phyloP scores from a whole-genome alignment of 148 eudicot species.

The Cornus suecica region DNA sequence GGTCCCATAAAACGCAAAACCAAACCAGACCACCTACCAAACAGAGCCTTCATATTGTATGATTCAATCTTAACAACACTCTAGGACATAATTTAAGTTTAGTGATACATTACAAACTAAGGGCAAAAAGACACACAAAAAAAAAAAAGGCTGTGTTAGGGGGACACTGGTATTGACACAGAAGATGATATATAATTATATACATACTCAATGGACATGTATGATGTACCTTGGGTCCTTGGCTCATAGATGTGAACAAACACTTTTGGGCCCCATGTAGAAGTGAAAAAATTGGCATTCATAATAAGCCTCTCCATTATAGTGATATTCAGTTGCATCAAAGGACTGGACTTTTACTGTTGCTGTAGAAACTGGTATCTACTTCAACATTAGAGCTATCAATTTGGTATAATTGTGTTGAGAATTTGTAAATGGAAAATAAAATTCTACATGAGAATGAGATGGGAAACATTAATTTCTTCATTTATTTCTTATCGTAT shows the following conservation, averaged over 20 bases:
- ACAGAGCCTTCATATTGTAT: neutral
- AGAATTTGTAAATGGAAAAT: too few species aligned
- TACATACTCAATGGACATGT: neutral
- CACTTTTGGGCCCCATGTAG: neutral
- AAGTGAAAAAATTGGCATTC: neutral
- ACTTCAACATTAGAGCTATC: too few species aligned
- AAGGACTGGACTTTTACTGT: neutral
- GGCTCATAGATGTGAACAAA: neutral
- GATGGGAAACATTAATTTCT: too few species aligned
- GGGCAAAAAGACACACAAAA: constrained; percentile 3
- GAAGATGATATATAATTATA: neutral
- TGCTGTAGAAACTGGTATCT: neutral
- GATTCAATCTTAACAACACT: neutral
- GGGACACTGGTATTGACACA: neutral
- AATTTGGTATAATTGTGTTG: too few species aligned
- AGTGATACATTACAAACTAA: too few species aligned
- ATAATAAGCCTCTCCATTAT: neutral
- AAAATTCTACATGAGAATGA: too few species aligned
- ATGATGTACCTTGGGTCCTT: neutral
- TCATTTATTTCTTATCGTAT: too few species aligned
- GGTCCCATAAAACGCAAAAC: too few species aligned
- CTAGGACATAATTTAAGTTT: neutral
- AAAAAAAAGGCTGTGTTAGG: constrained; percentile 9
- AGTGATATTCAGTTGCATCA: neutral
- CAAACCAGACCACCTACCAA: neutral